A percentile compares a stretch with the other conserved stretches of the same genome.
phyloP scores from a whole-genome alignment of 371 early-diverging fungal species.

The Mortierella sp. region DNA sequence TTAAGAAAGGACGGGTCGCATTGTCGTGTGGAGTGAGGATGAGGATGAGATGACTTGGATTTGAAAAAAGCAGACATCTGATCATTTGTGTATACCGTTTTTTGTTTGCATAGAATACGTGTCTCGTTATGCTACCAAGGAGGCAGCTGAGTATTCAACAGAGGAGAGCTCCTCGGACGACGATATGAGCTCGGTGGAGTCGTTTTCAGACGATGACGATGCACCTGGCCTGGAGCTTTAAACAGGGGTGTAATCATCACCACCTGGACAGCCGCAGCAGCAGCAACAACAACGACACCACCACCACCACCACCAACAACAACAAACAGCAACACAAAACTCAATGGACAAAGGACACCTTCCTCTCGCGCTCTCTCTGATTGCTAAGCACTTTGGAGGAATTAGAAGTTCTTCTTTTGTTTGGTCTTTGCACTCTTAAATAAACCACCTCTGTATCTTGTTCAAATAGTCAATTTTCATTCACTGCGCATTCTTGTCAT shows the following conservation, averaged over 20 bases:
- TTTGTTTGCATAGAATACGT: conserved; percentile 78
- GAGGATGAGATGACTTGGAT: neutral
- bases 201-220: conserved; percentile 87
- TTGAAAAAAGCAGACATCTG: neutral
- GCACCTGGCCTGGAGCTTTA: conserved; percentile 82
- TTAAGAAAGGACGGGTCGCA: neutral
- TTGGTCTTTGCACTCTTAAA: conserved; percentile 2
- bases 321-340: neutral
- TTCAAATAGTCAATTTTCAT: neutral
- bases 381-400: neutral
- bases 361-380: neutral
- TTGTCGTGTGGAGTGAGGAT: neutral
- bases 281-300: too few species aligned
- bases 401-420: neutral
- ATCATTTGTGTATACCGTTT: neutral
- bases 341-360: neutral
- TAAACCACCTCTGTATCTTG: neutral
- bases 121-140: conserved; percentile 87
- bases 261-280: neutral
- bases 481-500: neutral
- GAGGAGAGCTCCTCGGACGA: conserved; percentile 83
- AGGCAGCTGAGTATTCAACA: conserved; percentile 86
- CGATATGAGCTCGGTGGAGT: conserved; percentile 84
- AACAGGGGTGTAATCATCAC: conserved; percentile 9
- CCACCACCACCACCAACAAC: too few species aligned